These are phyloP conservation scores for Lathyrus aphaca DNA, from an alignment of 306 rosid genomes.

Conservation along the genomic window DNA sequence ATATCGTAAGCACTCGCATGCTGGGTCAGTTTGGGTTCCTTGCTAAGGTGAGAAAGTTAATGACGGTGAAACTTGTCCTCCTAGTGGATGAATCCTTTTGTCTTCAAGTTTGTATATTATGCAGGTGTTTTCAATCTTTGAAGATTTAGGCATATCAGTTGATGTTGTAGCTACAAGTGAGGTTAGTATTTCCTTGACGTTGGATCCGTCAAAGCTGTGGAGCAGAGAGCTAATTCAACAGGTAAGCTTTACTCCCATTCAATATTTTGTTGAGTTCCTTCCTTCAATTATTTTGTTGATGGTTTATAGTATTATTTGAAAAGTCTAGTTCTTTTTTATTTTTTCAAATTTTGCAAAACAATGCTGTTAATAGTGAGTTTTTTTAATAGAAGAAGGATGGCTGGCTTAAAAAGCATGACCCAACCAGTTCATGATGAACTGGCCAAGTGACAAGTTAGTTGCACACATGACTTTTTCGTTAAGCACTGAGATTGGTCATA, in stretches of 20 bases:
- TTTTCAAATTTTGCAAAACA: neutral
- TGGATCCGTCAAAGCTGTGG: constrained; percentile 94
- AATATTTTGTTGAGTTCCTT: constrained; percentile 32
- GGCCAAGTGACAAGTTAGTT: neutral
- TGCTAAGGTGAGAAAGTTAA: constrained; percentile 75
- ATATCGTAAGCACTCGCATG: constrained; percentile 97
- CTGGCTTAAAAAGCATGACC: neutral
- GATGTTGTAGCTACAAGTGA: constrained; percentile 90
- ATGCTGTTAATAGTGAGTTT: neutral
- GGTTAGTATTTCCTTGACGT: constrained; percentile 83
- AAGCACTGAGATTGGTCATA: neutral
- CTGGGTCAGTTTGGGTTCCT: constrained; percentile 95
- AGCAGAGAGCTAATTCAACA: constrained; percentile 88
- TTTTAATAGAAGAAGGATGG: neutral
- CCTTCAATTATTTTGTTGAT: constrained; percentile 12
- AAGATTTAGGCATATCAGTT: constrained; percentile 84
- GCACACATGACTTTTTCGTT: neutral
- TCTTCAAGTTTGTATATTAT: constrained; percentile 30
- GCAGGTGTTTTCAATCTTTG: constrained; percentile 87
- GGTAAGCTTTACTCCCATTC: constrained; percentile 48
- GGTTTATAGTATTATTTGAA: constrained; percentile 15
- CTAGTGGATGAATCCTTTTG: constrained; percentile 21
- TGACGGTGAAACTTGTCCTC: neutral
- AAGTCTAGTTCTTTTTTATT: neutral
- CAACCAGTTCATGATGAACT: neutral